Conservation (phyloP, 768 basidiomycete genomes). For the Agaricus subrufescens region DNA sequence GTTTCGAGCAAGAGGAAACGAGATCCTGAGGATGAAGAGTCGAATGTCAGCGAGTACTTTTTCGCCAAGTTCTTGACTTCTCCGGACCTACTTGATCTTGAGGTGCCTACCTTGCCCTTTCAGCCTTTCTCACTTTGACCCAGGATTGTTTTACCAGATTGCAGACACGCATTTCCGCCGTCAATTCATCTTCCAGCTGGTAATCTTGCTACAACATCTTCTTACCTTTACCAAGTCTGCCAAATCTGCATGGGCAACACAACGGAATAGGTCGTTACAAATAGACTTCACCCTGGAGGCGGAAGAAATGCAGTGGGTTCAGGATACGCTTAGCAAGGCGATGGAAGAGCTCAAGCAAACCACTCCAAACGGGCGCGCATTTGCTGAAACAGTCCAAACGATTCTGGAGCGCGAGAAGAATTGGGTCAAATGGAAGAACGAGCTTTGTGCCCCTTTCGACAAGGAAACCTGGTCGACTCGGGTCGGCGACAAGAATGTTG, state of each 20-base stretch:
- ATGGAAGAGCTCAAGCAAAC: constrained; percentile 66
- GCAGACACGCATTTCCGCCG: constrained; percentile 92
- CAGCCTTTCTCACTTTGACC: not conserved
- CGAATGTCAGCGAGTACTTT: constrained; percentile 69
- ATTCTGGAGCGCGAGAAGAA: constrained; percentile 83
- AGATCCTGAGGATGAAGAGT: constrained; percentile 53
- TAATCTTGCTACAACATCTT: constrained; percentile 74
- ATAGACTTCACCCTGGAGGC: constrained; percentile 77
- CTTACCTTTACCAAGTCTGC: constrained; percentile 66
- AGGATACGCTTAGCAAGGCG: constrained; percentile 58
- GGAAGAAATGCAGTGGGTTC: constrained; percentile 69
- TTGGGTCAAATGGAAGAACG: constrained; percentile 90
- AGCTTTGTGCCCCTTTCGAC: constrained; percentile 75
- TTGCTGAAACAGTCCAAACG: constrained; percentile 66
- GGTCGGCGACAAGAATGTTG: constrained; percentile 35
- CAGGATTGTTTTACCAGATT: constrained; percentile 41
- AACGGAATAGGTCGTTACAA: constrained; percentile 74
- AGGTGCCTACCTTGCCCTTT: constrained; percentile 44
- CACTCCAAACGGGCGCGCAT: constrained; percentile 70
- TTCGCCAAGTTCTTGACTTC: constrained; percentile 93
- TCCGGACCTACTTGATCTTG: constrained; percentile 80
- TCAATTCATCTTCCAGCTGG: constrained; percentile 82
- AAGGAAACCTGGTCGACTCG: constrained; percentile 60
- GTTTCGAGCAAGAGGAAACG: constrained; percentile 59
- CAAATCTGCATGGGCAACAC: constrained; percentile 55